These are phyloP conservation scores for Penicillium dipodomyicola DNA, from an alignment of 495 filamentous ascomycete genomes.

Conservation along the genomic window DNA sequence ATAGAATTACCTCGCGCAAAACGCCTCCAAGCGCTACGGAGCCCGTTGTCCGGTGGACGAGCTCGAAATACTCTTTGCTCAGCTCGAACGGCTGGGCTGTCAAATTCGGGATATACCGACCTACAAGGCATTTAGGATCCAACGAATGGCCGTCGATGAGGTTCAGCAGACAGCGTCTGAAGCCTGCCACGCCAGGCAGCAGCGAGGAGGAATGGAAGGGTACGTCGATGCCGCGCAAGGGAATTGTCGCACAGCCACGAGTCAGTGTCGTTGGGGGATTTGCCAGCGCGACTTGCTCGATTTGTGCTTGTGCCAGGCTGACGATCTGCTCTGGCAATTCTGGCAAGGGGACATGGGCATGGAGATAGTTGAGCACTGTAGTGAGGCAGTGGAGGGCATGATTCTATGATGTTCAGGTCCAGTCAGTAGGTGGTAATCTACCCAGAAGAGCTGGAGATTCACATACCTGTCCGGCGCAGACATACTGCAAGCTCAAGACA, in stretches of 20 bases:
- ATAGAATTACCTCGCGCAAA: background rate
- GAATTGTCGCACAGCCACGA: slow-evolving; percentile 34
- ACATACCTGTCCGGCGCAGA: too few species aligned
- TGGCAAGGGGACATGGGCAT: too few species aligned
- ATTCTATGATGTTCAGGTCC: too few species aligned
- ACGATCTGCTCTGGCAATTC: too few species aligned
- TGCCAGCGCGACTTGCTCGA: background rate
- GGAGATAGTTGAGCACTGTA: background rate
- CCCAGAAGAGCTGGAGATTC: too few species aligned
- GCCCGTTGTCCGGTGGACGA: background rate
- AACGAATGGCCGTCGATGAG: slow-evolving; percentile 7
- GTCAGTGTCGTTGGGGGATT: background rate
- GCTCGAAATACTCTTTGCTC: too few species aligned
- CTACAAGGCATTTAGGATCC: slow-evolving; percentile 13
- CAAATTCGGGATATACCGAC: slow-evolving; percentile 20
- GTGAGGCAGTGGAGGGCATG: too few species aligned
- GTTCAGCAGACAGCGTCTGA: slow-evolving; percentile 10
- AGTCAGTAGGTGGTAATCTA: too few species aligned
- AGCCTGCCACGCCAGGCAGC: slow-evolving; percentile 15
- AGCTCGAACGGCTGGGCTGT: slow-evolving; percentile 2
- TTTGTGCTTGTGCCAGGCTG: too few species aligned
- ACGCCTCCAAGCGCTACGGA: slow-evolving; percentile 3
- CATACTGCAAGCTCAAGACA: too few species aligned
- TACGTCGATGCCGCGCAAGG: slow-evolving; percentile 39
- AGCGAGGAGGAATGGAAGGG: slow-evolving; percentile 43